Evolutionary conservation across 2,329 filamentous ascomycete genomes (phyloP), one percentile per base, ranked within the genome.

Genomic region (Colletotrichum scovillei): DNA sequence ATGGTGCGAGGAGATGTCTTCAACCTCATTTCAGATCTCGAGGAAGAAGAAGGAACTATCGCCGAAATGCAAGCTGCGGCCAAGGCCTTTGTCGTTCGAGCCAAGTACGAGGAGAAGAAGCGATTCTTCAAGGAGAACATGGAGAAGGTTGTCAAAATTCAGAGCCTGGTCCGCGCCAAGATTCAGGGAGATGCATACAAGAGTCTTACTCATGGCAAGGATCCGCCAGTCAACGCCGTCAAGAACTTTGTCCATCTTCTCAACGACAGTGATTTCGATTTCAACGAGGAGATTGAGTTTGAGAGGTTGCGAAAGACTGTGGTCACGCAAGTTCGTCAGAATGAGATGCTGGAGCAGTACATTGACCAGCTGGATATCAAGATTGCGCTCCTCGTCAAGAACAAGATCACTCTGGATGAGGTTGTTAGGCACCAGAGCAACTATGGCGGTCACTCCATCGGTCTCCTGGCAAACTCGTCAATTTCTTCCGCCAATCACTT

Each of bases 291-390:
- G 81, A 92, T 99, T 64, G 97, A 99, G 81, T 98, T 98, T 77
- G 97, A 99, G 82, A 91, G 95, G 60, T 87, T 98, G 80, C 91
- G 97, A 66, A 98, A 98, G 86, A 97, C 94, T 4, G 97, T 99
- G 19, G 95, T 99, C 7, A 95, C 98, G 80, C 95, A 98, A 80
- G 97, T 99, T 11, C 93, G 96, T 60, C 95, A 98, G 78, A 99
- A 99, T 79, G 97, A 99, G 84, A 92, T 97, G 86, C 91, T 97
- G 52, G 97, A 99, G 84, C 95, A 98, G 81, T 99, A 99, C 80
- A 98, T 99, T 77, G 95, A 98, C 78, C 97, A 99, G 81, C 90
- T 99, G 46, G 97, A 99, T 80, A 98, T 99, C 87, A 99, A 99
- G 86, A 99, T 99, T 81, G 97, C 97, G 1, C 89, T 99, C 3